Percentiles rank a stretch among this genome's conserved stretches.
These are phyloP conservation scores for Elsinoe fawcettii DNA, from an alignment of 2,329 filamentous ascomycete genomes.

Conservation along the genomic window DNA sequence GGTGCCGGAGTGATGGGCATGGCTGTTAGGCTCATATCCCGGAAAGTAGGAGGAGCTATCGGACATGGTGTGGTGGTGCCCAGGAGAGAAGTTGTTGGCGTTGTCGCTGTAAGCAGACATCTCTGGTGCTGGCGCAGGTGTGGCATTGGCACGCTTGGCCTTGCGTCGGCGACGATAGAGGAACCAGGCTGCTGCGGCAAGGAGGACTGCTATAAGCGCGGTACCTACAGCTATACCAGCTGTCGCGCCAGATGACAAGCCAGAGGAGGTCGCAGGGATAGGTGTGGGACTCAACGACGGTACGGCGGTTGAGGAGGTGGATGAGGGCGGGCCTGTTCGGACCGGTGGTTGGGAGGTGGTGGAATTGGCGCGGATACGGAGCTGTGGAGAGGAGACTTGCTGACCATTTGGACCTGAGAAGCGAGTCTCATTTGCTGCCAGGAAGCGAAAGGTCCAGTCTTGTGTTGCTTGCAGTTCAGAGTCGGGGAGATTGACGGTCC, in stretches of 20 bases:
- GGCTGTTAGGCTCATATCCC: background rate
- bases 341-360: background rate
- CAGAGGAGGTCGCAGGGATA: background rate
- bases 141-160: background rate
- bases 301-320: background rate
- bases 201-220: constrained; percentile 15
- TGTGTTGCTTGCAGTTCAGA: constrained; percentile 7
- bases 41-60: background rate
- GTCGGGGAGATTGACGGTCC: constrained; percentile 7
- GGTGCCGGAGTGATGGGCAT: constrained; percentile 2
- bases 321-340: background rate
- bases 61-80: constrained; percentile 1
- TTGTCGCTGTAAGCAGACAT: constrained; percentile 10
- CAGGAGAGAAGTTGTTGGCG: background rate
- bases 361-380: constrained; percentile 3
- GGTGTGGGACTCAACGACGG: constrained; percentile 2
- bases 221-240: constrained; percentile 17
- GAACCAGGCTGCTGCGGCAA: constrained; percentile 12
- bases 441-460: constrained; percentile 8
- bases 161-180: constrained; percentile 9
- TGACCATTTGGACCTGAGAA: background rate
- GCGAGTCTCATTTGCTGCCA: background rate
- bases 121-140: background rate
- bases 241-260: constrained; percentile 16
- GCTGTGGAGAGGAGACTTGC: constrained; percentile 1